Conservation (phyloP, 768 basidiomycete species). For the Mrakia frigida region DNA sequence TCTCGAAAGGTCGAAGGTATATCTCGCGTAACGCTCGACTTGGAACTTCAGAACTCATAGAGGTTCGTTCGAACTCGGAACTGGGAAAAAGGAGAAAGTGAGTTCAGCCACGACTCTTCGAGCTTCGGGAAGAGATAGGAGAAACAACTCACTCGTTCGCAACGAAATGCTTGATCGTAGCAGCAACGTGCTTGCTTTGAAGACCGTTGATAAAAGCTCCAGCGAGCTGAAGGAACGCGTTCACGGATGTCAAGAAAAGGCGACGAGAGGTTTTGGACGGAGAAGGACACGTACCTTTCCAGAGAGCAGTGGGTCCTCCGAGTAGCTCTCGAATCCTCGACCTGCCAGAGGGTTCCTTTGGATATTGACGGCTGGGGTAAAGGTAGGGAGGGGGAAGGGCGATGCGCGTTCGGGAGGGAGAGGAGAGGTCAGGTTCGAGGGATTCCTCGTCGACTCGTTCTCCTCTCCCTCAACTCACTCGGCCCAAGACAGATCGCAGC, state of each 20-base stretch:
- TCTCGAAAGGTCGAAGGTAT: conserved; percentile 59
- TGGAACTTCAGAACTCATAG: neutral
- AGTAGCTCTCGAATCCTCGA: conserved; percentile 61
- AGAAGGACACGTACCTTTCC: conserved; percentile 41
- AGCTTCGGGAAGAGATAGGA: neutral
- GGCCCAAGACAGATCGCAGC: conserved; percentile 48
- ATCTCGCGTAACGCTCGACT: conserved; percentile 48
- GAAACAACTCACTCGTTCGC: conserved; percentile 52
- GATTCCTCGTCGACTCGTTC: too few relatives aligned
- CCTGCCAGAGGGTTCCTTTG: conserved; percentile 47
- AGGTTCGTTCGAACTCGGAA: neutral
- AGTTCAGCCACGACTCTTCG: neutral
- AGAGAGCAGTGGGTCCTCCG: conserved; percentile 64
- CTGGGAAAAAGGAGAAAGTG: neutral
- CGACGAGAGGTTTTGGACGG: too few relatives aligned
- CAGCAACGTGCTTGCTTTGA: conserved; percentile 61
- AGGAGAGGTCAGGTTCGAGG: too few relatives aligned
- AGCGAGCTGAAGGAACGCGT: conserved; percentile 44
- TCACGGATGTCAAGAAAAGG: too few relatives aligned
- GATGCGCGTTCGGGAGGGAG: too few relatives aligned
- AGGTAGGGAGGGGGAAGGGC: neutral
- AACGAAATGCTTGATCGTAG: conserved; percentile 66
- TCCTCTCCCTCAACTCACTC: neutral
- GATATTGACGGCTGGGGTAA: conserved; percentile 68
- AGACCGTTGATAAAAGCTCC: conserved; percentile 66